These are phyloP conservation scores for Metschnikowia lunata DNA, from an alignment of 805 yeast species.

Conservation along the genomic window DNA sequence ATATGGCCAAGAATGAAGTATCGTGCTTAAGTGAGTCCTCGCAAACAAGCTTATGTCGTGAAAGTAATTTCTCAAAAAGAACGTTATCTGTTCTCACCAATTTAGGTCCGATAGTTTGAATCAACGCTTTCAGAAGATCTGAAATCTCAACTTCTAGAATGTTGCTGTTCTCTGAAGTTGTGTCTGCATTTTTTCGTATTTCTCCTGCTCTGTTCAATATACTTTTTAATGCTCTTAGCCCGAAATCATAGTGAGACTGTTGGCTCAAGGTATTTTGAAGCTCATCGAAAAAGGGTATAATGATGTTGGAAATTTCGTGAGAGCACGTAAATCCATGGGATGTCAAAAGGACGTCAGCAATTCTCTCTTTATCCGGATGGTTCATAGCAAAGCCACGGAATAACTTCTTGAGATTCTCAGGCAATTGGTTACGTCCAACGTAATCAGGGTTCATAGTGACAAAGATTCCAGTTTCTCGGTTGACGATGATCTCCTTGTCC, in stretches of 20 bases:
- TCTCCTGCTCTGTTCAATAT: slow-evolving; percentile 55
- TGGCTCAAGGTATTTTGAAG: slow-evolving; percentile 40
- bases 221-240: slow-evolving; percentile 74
- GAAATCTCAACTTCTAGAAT: slow-evolving; percentile 5
- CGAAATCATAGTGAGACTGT: slow-evolving; percentile 87
- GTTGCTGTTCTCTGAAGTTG: neutral
- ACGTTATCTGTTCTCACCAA: slow-evolving; percentile 50
- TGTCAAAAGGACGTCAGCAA: slow-evolving; percentile 66
- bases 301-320: slow-evolving; percentile 34
- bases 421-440: slow-evolving; percentile 75
- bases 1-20: slow-evolving; percentile 19
- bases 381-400: slow-evolving; percentile 75
- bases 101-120: slow-evolving; percentile 66
- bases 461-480: slow-evolving; percentile 63
- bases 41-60: slow-evolving; percentile 15
- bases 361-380: slow-evolving; percentile 62
- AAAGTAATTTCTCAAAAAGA: slow-evolving; percentile 22
- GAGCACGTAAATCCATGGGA: slow-evolving; percentile 67
- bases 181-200: neutral
- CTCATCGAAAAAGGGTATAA: slow-evolving; percentile 52
- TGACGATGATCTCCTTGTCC: slow-evolving; percentile 37
- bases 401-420: slow-evolving; percentile 77
- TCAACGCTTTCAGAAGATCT: slow-evolving; percentile 37
- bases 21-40: slow-evolving; percentile 19
- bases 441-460: slow-evolving; percentile 91